phyloP scores from a whole-genome alignment of 768 basidiomycete species.

The Antrodiella citrinella region DNA sequence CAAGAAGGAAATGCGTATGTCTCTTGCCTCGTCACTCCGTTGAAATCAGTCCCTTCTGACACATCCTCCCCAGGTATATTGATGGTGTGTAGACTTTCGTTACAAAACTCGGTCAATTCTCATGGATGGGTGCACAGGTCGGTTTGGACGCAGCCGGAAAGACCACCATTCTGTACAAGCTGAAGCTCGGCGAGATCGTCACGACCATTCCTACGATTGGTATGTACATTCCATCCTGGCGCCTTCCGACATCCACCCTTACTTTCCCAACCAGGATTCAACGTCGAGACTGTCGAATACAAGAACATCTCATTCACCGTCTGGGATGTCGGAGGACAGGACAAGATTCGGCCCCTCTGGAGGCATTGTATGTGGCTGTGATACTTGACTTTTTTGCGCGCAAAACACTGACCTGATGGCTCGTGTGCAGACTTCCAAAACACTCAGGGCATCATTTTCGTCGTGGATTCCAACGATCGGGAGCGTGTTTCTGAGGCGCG shows the following conservation, averaged over 20 bases:
- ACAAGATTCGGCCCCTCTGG: slow-evolving; percentile 99
- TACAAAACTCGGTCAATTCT: background rate
- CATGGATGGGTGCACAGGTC: slow-evolving; percentile 44
- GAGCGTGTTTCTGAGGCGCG: slow-evolving; percentile 99
- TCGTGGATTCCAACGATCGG: slow-evolving; percentile 98
- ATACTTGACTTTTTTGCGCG: slow-evolving; percentile 7
- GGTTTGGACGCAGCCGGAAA: slow-evolving; percentile 99
- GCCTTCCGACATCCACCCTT: slow-evolving; percentile 8
- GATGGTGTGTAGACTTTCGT: slow-evolving; percentile 51
- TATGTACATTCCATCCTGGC: slow-evolving; percentile 32
- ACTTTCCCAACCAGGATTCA: slow-evolving; percentile 67
- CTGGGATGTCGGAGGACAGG: slow-evolving; percentile 99
- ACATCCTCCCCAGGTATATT: slow-evolving; percentile 68
- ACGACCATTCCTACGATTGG: slow-evolving; percentile 99
- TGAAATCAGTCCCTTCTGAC: slow-evolving; percentile 13
- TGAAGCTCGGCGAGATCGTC: slow-evolving; percentile 99
- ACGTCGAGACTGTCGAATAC: slow-evolving; percentile 99
- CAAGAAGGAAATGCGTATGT: slow-evolving; percentile 99
- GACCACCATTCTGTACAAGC: slow-evolving; percentile 97
- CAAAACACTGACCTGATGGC: slow-evolving; percentile 8
- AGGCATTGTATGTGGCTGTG: slow-evolving; percentile 82
- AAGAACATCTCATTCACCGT: slow-evolving; percentile 99
- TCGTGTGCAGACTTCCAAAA: slow-evolving; percentile 90
- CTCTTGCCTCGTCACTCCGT: slow-evolving; percentile 1
- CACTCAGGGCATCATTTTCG: slow-evolving; percentile 99